A percentile compares a stretch with the other conserved stretches of the same genome.
phyloP scores from a whole-genome alignment of 208 protist genomes.

The Tritrichomonas musculus region DNA sequence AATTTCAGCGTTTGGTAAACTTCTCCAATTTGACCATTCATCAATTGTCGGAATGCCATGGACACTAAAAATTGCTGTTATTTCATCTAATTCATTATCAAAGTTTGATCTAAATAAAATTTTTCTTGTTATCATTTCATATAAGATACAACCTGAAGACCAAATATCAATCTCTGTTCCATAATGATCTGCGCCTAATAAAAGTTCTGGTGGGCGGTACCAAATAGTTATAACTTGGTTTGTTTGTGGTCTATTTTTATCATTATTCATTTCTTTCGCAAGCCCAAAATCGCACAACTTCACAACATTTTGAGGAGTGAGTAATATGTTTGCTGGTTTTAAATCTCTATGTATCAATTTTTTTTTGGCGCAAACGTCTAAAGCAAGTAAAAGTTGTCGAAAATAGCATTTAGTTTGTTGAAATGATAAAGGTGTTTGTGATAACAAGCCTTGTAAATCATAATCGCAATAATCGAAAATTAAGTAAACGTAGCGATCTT shows the following conservation, averaged over 20 bases:
- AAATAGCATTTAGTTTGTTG: neutral
- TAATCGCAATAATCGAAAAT: slow-evolving; percentile 13
- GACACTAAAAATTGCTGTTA: neutral
- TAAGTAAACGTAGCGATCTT: neutral
- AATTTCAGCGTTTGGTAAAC: neutral
- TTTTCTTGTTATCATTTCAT: slow-evolving; percentile 36
- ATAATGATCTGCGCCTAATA: neutral
- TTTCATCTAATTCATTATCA: neutral
- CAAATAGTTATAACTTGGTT: slow-evolving; percentile 15
- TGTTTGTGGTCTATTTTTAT: neutral
- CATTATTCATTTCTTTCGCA: neutral
- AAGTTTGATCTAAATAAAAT: neutral
- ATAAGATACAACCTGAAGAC: neutral
- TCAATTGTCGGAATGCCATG: neutral
- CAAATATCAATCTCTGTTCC: slow-evolving; percentile 31
- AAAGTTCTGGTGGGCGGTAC: slow-evolving; percentile 31
- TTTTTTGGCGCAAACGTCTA: neutral
- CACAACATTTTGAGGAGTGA: neutral
- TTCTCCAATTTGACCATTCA: neutral
- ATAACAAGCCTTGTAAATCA: neutral
- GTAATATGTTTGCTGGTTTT: slow-evolving; percentile 31
- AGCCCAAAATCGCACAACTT: slow-evolving; percentile 28
- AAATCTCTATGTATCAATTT: slow-evolving; percentile 28
- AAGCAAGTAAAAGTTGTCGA: neutral
- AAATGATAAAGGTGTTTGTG: neutral